Evolutionary conservation across 2,329 filamentous ascomycete genomes (phyloP).

Genomic region (Aspergillus arachidicola): DNA sequence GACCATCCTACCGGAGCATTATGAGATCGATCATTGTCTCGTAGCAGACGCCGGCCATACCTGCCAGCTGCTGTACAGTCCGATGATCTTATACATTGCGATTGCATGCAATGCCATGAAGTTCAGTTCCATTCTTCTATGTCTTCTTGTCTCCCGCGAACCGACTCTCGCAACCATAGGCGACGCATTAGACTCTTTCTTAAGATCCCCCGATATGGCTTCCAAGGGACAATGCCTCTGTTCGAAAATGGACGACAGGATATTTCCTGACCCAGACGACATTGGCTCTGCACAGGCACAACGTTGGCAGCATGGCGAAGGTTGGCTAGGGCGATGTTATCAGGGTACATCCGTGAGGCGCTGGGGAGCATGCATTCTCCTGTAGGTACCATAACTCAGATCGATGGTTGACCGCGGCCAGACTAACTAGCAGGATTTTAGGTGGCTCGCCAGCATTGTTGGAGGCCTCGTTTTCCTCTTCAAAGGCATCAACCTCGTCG

Average conservation of each 20-base stretch:
- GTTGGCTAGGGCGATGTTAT: slow-evolving; percentile 6
- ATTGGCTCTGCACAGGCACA: not conserved
- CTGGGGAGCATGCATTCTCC: slow-evolving; percentile 8
- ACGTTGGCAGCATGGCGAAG: slow-evolving; percentile 1
- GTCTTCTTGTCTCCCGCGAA: not conserved
- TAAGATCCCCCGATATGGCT: slow-evolving; percentile 31
- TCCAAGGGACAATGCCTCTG: slow-evolving; percentile 20
- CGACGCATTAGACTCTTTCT: slow-evolving; percentile 42
- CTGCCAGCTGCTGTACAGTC: slow-evolving; percentile 7
- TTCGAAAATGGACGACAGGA: not conserved
- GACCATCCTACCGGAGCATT: not conserved
- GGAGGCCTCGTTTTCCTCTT: not conserved
- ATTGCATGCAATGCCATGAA: slow-evolving; percentile 10
- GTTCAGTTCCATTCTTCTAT: slow-evolving; percentile 8
- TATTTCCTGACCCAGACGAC: not conserved
- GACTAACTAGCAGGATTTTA: not conserved
- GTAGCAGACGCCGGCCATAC: not conserved
- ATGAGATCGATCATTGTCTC: slow-evolving; percentile 1
- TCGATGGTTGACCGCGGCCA: too few relatives aligned
- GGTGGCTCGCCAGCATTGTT: slow-evolving; percentile 1
- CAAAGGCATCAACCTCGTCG: not conserved
- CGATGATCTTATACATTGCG: slow-evolving; percentile 1
- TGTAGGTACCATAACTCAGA: slow-evolving; percentile 1
- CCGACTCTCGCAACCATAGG: slow-evolving; percentile 29
- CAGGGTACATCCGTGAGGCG: slow-evolving; percentile 10